Evolutionary conservation across 164 flowering plant species (phyloP).

Genomic region (Stephania yunnanensis): DNA sequence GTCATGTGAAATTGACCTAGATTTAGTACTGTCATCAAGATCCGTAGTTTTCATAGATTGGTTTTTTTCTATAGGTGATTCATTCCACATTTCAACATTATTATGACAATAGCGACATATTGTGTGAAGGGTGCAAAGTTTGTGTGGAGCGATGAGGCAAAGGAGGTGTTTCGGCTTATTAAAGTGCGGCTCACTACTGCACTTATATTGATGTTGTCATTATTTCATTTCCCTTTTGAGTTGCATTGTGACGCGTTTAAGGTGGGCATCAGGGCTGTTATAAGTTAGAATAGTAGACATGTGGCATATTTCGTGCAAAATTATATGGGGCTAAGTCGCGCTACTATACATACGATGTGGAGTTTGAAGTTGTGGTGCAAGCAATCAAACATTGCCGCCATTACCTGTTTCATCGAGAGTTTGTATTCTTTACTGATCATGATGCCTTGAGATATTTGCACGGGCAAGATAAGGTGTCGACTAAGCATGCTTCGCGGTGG

Average conservation of each 20-base stretch:
- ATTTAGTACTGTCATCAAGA: too few relatives aligned
- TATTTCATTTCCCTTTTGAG: too few relatives aligned
- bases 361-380: neutral
- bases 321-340: neutral
- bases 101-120: neutral
- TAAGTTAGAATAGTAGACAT: neutral
- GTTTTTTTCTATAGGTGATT: neutral
- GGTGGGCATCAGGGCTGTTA: too few relatives aligned
- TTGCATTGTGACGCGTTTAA: too few relatives aligned
- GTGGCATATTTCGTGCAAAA: neutral
- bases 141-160: too few relatives aligned
- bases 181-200: too few relatives aligned
- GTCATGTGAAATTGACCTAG: neutral
- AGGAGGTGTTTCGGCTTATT: too few relatives aligned
- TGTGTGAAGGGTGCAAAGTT: neutral
- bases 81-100: slow-evolving; percentile 1
- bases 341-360: slow-evolving; percentile 2
- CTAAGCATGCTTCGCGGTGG: neutral
- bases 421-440: neutral
- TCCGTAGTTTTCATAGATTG: slow-evolving; percentile 1
- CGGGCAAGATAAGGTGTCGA: neutral
- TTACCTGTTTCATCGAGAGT: neutral
- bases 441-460: too few relatives aligned
- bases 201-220: too few relatives aligned
- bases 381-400: neutral